Evolutionary conservation across 148 eudicot species (phyloP).

Genomic region (Rhododendron simsii): DNA sequence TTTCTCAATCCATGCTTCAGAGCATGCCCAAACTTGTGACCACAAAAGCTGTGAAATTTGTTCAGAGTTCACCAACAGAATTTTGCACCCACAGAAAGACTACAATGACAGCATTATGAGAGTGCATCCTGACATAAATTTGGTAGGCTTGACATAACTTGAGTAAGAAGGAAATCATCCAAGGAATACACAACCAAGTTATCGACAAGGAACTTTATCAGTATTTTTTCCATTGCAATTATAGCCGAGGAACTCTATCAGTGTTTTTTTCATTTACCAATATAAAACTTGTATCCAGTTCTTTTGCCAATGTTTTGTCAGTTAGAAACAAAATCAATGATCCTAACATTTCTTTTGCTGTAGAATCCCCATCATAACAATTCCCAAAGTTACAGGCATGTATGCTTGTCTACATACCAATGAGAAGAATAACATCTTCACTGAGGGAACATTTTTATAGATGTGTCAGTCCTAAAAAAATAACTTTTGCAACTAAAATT

Average conservation of each 20-base stretch:
- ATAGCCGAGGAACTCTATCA: neutral
- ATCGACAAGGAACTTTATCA: neutral
- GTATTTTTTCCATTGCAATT: neutral
- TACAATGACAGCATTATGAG: neutral
- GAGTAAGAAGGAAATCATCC: neutral
- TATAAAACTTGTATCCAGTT: neutral
- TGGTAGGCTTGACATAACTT: neutral
- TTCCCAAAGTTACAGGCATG: neutral
- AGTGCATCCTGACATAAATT: neutral
- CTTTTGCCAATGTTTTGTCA: neutral
- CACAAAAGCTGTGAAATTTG: slow-evolving; percentile 46
- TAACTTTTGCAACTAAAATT: neutral
- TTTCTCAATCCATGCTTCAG: slow-evolving; percentile 50
- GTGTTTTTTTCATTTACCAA: neutral
- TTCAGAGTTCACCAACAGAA: slow-evolving; percentile 31
- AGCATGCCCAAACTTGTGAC: slow-evolving; percentile 61
- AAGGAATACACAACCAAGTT: neutral
- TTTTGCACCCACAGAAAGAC: slow-evolving; percentile 4
- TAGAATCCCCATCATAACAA: neutral
- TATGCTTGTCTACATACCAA: neutral
- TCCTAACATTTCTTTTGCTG: neutral
- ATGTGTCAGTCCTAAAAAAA: slow-evolving; percentile 4
- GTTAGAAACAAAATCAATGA: neutral
- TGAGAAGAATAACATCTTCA: neutral
- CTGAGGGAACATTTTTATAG: neutral